Percentiles rank a stretch among this genome's conserved stretches.
Conservation (phyloP, 208 protist species). For the Porcisia hertigi region DNA sequence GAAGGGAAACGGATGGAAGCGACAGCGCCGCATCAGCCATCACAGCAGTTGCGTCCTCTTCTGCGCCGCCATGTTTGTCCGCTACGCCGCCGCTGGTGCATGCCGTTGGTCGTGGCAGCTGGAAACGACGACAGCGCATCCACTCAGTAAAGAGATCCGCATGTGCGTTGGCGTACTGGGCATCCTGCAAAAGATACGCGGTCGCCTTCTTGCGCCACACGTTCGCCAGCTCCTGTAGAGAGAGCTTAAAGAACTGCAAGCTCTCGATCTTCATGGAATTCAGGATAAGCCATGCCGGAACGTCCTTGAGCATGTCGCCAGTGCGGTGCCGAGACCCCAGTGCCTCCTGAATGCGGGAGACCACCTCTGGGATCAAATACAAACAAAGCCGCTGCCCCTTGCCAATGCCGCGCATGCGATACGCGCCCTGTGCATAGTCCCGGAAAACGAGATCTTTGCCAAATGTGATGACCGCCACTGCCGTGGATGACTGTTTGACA, state of each 20-base stretch:
- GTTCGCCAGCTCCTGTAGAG: slow-evolving; percentile 88
- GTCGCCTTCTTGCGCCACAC: slow-evolving; percentile 91
- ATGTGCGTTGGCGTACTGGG: slow-evolving; percentile 49
- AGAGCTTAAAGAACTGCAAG: slow-evolving; percentile 90
- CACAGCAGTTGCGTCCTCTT: slow-evolving; percentile 12
- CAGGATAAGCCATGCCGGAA: slow-evolving; percentile 89
- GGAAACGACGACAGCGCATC: slow-evolving; percentile 56
- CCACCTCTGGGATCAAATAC: slow-evolving; percentile 94
- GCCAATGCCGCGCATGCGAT: slow-evolving; percentile 94
- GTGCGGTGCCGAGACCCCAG: slow-evolving; percentile 47
- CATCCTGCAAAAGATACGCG: slow-evolving; percentile 62
- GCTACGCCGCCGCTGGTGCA: neutral
- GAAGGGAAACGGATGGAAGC: slow-evolving; percentile 30
- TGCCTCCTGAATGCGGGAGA: slow-evolving; percentile 60
- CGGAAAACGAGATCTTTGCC: slow-evolving; percentile 97
- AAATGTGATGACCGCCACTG: slow-evolving; percentile 91
- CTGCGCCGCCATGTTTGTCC: neutral
- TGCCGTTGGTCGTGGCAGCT: slow-evolving; percentile 19
- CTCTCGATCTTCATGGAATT: slow-evolving; percentile 89
- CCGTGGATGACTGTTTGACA: slow-evolving; percentile 92
- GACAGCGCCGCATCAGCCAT: slow-evolving; percentile 9
- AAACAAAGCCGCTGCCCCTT: slow-evolving; percentile 91
- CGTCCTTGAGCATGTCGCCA: slow-evolving; percentile 67
- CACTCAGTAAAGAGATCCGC: slow-evolving; percentile 45
- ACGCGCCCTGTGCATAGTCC: slow-evolving; percentile 94